phyloP scores from a whole-genome alignment of 2,329 filamentous ascomycete species.

The Colletotrichum truncatum region DNA sequence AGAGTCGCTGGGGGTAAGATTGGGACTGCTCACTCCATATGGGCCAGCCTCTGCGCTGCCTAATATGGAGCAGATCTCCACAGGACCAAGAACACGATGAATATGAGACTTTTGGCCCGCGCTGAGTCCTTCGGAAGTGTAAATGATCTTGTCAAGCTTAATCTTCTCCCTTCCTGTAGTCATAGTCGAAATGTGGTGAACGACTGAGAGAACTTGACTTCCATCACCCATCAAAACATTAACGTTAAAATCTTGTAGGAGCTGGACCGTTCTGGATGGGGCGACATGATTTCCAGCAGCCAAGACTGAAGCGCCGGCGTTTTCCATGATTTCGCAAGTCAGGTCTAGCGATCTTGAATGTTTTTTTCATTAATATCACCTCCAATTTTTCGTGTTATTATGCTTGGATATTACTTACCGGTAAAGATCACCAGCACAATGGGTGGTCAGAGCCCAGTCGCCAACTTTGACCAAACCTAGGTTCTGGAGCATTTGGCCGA shows the following conservation, averaged over 20 bases:
- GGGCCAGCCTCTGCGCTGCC: slow-evolving; percentile 54
- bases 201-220: slow-evolving; percentile 47
- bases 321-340: slow-evolving; percentile 48
- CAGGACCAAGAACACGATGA: slow-evolving; percentile 36
- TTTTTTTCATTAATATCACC: no score
- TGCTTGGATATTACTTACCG: slow-evolving; percentile 36
- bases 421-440: slow-evolving; percentile 47
- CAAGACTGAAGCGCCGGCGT: slow-evolving; percentile 49
- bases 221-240: slow-evolving; percentile 50
- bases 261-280: slow-evolving; percentile 34
- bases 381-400: no score
- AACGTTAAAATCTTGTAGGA: slow-evolving; percentile 41
- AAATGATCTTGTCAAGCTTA: slow-evolving; percentile 50
- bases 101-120: slow-evolving; percentile 43
- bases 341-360: slow-evolving; percentile 51
- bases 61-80: slow-evolving; percentile 49
- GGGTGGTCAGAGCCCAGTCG: slow-evolving; percentile 51
- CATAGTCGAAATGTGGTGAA: slow-evolving; percentile 44
- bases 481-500: slow-evolving; percentile 41
- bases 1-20: slow-evolving; percentile 34
- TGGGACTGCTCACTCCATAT: slow-evolving; percentile 43
- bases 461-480: slow-evolving; percentile 41
- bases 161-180: slow-evolving; percentile 34
- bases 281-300: slow-evolving; percentile 43
- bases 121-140: slow-evolving; percentile 52